Evolutionary conservation across 148 eudicot species (phyloP).

Genomic region (Polygonum maritimum): DNA sequence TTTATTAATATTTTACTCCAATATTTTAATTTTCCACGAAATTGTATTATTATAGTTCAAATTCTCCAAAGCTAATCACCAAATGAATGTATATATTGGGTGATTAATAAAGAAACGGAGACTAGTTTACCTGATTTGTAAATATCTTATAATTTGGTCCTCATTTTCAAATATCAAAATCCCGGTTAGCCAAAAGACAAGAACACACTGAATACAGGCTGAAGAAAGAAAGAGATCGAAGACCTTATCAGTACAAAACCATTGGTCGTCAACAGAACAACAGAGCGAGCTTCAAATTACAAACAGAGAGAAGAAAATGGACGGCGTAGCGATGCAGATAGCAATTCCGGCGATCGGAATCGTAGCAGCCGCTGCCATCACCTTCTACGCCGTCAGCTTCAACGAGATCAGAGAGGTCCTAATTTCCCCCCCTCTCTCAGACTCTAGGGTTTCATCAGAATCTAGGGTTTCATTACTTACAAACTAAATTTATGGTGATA

Average conservation of each 20-base stretch:
- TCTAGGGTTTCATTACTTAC: neutral
- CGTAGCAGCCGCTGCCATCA: slow-evolving; percentile 9
- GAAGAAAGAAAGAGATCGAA: neutral
- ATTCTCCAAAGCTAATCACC: too few species aligned
- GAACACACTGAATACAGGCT: neutral
- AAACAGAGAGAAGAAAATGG: neutral
- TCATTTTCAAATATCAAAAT: neutral
- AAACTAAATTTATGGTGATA: neutral
- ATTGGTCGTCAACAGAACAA: neutral
- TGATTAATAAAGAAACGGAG: too few species aligned
- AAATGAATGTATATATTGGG: too few species aligned
- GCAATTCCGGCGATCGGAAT: slow-evolving; percentile 12
- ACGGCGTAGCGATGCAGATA: slow-evolving; percentile 4
- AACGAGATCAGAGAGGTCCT: slow-evolving; percentile 13
- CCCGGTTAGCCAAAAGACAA: neutral
- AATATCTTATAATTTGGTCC: neutral
- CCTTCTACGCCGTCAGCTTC: slow-evolving; percentile 16
- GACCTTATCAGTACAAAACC: neutral
- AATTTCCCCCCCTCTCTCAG: neutral
- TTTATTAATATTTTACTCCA: too few species aligned
- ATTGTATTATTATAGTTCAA: too few species aligned
- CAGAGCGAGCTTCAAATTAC: neutral
- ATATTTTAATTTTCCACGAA: too few species aligned
- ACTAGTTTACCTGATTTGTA: neutral
- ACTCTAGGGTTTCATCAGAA: neutral